A percentile compares a stretch with the other conserved stretches of the same genome.
These are phyloP conservation scores for Malassezia japonica DNA, from an alignment of 1,284 basidiomycete species.

Conservation along the genomic window DNA sequence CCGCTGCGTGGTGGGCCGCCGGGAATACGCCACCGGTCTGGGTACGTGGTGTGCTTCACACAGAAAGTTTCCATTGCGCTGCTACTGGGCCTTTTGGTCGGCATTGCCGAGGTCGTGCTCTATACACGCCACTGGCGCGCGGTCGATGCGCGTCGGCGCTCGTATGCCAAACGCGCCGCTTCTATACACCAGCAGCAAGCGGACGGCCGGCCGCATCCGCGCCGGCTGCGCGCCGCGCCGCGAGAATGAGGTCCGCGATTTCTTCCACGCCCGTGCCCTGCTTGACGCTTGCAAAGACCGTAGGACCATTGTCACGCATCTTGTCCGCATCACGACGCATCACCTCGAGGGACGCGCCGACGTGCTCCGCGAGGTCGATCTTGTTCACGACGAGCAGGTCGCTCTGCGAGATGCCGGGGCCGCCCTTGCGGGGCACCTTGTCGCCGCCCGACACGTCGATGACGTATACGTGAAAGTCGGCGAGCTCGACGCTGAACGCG, in stretches of 20 bases:
- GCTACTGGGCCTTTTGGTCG: slow-evolving; percentile 6
- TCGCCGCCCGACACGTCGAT: slow-evolving; percentile 73
- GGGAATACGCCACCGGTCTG: slow-evolving; percentile 10
- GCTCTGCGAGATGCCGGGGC: slow-evolving; percentile 71
- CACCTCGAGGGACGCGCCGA: slow-evolving; percentile 83
- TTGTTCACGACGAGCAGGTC: slow-evolving; percentile 84
- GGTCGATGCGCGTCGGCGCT: neutral
- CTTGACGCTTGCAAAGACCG: slow-evolving; percentile 79
- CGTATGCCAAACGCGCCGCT: too few species aligned
- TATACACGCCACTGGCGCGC: slow-evolving; percentile 17
- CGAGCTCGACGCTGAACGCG: slow-evolving; percentile 88
- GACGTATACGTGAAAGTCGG: slow-evolving; percentile 70
- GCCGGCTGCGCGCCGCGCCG: slow-evolving; percentile 65
- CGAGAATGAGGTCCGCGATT: slow-evolving; percentile 69
- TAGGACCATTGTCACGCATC: slow-evolving; percentile 90
- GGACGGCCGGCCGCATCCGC: slow-evolving; percentile 40
- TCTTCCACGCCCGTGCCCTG: slow-evolving; percentile 71
- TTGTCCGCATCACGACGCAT: slow-evolving; percentile 86
- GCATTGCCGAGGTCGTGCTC: slow-evolving; percentile 16
- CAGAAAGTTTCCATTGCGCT: slow-evolving; percentile 9
- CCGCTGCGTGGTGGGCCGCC: slow-evolving; percentile 22
- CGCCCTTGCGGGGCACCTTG: slow-evolving; percentile 95
- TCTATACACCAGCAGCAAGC: neutral
- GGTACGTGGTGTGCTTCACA: slow-evolving; percentile 8
- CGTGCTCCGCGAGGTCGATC: slow-evolving; percentile 66